A percentile compares a stretch with the other conserved stretches of the same genome.
phyloP scores from a whole-genome alignment of 192 early-diverging fungal genomes.

The Haplosporangium gracile region DNA sequence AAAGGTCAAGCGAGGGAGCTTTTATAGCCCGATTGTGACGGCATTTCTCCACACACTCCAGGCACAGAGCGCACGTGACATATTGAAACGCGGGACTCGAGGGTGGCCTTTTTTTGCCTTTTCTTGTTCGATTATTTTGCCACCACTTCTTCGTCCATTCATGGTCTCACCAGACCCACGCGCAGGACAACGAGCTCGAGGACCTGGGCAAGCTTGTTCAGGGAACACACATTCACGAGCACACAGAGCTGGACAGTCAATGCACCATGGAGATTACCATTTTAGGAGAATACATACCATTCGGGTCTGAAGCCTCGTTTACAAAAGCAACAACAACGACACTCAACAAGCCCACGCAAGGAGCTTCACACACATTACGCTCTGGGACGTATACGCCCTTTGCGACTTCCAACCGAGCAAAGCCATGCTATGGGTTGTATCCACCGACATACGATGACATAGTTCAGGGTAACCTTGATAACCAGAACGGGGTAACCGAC shows the following conservation, averaged over 20 bases:
- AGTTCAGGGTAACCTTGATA: neutral
- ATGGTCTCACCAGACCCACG: neutral
- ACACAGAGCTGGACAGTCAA: neutral
- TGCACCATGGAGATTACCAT: slow-evolving; percentile 36
- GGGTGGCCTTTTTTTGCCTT: neutral
- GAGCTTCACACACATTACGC: neutral
- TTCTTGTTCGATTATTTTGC: neutral
- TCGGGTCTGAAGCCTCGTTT: neutral
- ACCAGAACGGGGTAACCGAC: neutral
- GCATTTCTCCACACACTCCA: neutral
- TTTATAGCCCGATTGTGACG: neutral
- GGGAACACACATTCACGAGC: neutral
- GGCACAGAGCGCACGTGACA: neutral
- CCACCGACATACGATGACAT: slow-evolving; percentile 42
- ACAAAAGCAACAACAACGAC: neutral
- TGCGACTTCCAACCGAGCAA: neutral
- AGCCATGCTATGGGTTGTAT: slow-evolving; percentile 20
- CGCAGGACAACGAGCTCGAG: neutral
- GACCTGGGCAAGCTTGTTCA: neutral
- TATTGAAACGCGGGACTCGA: neutral
- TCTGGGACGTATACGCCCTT: neutral
- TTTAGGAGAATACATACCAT: slow-evolving; percentile 20
- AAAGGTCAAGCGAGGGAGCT: neutral
- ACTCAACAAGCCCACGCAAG: neutral
- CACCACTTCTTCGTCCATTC: neutral